phyloP scores from a whole-genome alignment of 257 asterid genomes.

The Rhazya stricta region DNA sequence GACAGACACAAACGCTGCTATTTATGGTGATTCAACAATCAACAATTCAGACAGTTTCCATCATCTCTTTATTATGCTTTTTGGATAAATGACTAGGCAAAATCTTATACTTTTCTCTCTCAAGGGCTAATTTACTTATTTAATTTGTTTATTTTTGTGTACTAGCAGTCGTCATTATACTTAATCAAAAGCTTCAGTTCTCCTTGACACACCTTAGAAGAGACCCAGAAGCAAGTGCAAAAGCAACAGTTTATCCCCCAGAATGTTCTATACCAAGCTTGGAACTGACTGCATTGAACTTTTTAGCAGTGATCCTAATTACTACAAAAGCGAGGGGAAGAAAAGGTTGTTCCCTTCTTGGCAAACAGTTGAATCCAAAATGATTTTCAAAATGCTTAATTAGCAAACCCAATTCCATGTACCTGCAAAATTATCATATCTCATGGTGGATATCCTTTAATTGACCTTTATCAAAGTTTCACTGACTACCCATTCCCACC shows the following conservation, averaged over 20 bases:
- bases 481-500: neutral
- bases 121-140: neutral
- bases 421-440: neutral
- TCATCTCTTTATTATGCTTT: neutral
- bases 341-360: neutral
- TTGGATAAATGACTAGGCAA: neutral
- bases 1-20: neutral
- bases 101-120: neutral
- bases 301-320: neutral
- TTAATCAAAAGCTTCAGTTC: neutral
- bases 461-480: neutral
- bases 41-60: neutral
- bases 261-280: too few species aligned
- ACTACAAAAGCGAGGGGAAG: neutral
- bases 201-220: too few species aligned
- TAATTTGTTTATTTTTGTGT: neutral
- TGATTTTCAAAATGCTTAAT: neutral
- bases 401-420: neutral
- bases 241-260: too few species aligned
- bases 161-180: neutral
- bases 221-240: neutral
- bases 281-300: neutral
- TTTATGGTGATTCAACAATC: neutral
- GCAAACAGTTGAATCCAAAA: neutral
- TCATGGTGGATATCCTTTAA: neutral